These are phyloP conservation scores for Barnettozyma hawaiiensis DNA, from an alignment of 1,139 yeast species.

Conservation along the genomic window DNA sequence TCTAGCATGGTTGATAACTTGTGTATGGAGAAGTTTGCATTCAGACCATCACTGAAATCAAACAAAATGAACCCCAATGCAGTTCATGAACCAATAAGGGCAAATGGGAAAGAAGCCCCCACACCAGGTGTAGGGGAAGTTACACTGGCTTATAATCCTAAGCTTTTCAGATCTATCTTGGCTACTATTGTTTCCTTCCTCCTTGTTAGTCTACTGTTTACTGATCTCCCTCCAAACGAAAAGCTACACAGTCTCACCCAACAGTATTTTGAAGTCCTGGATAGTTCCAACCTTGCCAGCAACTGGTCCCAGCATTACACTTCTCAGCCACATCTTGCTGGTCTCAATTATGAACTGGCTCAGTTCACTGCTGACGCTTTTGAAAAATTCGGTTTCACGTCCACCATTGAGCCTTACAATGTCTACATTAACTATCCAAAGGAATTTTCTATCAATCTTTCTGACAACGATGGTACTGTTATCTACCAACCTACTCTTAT, in stretches of 20 bases:
- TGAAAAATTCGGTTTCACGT: conserved; percentile 52
- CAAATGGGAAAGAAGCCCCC: too few relatives aligned
- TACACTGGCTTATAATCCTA: background rate
- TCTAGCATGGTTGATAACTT: background rate
- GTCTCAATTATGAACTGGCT: conserved; percentile 57
- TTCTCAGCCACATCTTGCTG: conserved; percentile 64
- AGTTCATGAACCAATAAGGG: background rate
- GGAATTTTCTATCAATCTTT: conserved; percentile 44
- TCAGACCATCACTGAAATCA: background rate
- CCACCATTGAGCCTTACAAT: conserved; percentile 52
- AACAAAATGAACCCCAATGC: background rate
- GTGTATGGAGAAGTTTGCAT: conserved; percentile 7
- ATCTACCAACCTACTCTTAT: conserved; percentile 58
- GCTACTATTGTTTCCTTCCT: background rate
- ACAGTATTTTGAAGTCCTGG: conserved; percentile 35
- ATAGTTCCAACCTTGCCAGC: conserved; percentile 41
- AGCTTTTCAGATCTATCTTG: background rate
- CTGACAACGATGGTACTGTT: conserved; percentile 31
- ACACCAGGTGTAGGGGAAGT: background rate
- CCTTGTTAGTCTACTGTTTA: background rate
- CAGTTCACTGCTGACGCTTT: conserved; percentile 61
- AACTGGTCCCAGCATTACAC: conserved; percentile 55
- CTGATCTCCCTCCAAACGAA: background rate
- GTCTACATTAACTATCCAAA: conserved; percentile 58
- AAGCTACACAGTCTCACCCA: conserved; percentile 12